Evolutionary conservation across 768 basidiomycete species (phyloP).

Genomic region (Suillus hirtellus): DNA sequence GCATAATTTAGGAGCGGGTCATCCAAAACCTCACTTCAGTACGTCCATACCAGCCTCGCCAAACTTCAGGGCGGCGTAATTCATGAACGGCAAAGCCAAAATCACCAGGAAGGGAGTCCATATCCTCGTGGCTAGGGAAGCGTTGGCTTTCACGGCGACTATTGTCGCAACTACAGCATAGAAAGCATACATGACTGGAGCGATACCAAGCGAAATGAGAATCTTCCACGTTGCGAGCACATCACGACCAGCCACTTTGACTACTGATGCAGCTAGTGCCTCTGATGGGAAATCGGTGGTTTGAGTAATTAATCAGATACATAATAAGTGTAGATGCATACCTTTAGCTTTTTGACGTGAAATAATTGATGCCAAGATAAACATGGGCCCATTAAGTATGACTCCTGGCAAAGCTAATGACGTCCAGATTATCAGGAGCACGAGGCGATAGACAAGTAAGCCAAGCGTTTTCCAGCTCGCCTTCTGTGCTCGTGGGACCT

Average conservation of each 20-base stretch:
- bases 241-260: slow-evolving; percentile 94
- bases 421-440: slow-evolving; percentile 79
- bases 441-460: slow-evolving; percentile 78
- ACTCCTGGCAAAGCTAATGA: slow-evolving; percentile 87
- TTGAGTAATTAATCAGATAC: slow-evolving; percentile 8
- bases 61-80: slow-evolving; percentile 92
- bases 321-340: slow-evolving; percentile 26
- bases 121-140: slow-evolving; percentile 61
- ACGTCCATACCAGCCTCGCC: slow-evolving; percentile 98
- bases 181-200: slow-evolving; percentile 80
- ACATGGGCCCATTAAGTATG: slow-evolving; percentile 90
- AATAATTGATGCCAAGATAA: slow-evolving; percentile 85
- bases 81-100: slow-evolving; percentile 79
- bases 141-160: slow-evolving; percentile 66
- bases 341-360: slow-evolving; percentile 90
- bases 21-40: slow-evolving; percentile 69
- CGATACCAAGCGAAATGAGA: slow-evolving; percentile 87
- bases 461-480: slow-evolving; percentile 86
- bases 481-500: slow-evolving; percentile 87
- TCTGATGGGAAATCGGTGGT: slow-evolving; percentile 46
- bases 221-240: slow-evolving; percentile 99
- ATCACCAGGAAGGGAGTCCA: slow-evolving; percentile 80
- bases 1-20: background rate
- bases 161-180: slow-evolving; percentile 82
- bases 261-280: slow-evolving; percentile 91